phyloP scores from a whole-genome alignment of 2,329 filamentous ascomycete genomes.

The Chaetoscypha palmicola region DNA sequence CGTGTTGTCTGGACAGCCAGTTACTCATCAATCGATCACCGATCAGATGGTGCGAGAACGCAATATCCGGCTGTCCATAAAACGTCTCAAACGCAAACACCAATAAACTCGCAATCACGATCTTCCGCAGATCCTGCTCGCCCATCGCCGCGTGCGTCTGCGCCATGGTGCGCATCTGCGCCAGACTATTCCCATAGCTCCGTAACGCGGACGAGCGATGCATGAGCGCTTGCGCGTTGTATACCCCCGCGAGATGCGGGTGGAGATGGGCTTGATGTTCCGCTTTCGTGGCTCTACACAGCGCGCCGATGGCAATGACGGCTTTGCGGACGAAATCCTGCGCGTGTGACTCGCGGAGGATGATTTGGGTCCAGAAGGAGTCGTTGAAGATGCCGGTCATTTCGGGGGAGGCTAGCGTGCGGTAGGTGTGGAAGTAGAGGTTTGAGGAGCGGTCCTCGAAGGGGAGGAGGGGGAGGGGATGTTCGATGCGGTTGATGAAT shows the following conservation, averaged over 20 bases:
- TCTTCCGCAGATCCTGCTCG: conserved; percentile 4
- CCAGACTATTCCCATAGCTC: conserved; percentile 7
- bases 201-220: conserved; percentile 9
- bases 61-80: conserved; percentile 7
- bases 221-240: neutral
- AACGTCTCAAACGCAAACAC: conserved; percentile 13
- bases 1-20: neutral
- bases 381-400: conserved; percentile 10
- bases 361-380: conserved; percentile 12
- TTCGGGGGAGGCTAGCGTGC: conserved; percentile 7
- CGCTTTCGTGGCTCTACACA: conserved; percentile 11
- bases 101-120: conserved; percentile 8
- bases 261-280: neutral
- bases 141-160: too few relatives aligned
- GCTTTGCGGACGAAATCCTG: conserved; percentile 14
- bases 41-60: conserved; percentile 9
- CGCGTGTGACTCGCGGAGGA: conserved; percentile 12
- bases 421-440: conserved; percentile 11
- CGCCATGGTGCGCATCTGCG: conserved; percentile 4
- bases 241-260: neutral
- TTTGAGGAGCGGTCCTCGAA: conserved; percentile 7
- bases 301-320: conserved; percentile 12
- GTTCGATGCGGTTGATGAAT: neutral
- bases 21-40: conserved; percentile 7
- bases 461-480: neutral